Base-by-base conservation (phyloP, 2,329 filamentous ascomycete genomes). In the Apiospora saccharicola region DNA sequence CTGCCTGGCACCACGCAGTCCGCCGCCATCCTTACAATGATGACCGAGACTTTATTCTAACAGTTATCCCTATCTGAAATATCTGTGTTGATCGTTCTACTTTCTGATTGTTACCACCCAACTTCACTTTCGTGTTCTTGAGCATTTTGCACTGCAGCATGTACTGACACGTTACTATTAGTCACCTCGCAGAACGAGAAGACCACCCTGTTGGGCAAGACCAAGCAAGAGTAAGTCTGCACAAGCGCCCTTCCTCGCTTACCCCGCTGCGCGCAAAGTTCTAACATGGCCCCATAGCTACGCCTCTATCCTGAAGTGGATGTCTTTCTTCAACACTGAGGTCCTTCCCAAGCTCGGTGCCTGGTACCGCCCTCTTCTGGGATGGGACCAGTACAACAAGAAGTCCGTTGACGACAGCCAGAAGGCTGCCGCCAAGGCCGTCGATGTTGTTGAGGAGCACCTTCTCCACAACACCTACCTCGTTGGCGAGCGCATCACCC, bases 171-270 rank as follows among this genome's bases (percentile, higher is more conserved):
- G 72, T 67, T 71, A 51, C 37, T 67, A 10, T 10, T 82, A 98
- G 96, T 99, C 84, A 95, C 96, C 81, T 98, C 96, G 80, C 96
- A 99, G 89, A 99, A 99, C 86, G 96, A 98, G 92, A 98, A 98
- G 93, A 99, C 96, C 80, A 97, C 95, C 79, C 95, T 99, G 78
- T 92, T 99, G 80, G 96, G 96, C 83, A 98, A 98, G 93, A 99
- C 95, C 88, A 99, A 99, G 93, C 96, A 99, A 90, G 96, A 99
- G 91, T 95, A 87, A 83, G 88, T 83, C 19, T n/a, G 30, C 57
- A 14, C 57, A 64, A 64, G 57, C 57, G 34, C 57, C 57, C 57
- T 64, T 34, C 57, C 57, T 64, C 57, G 24, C 34, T n/a, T 64
- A 64, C 57, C 57, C 57, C 57, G 57, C 57, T 37, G 10, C 3